Evolutionary conservation across 2,329 filamentous ascomycete species (phyloP), one percentile per base, ranked within the genome.

Genomic region (Penicillium decumbens): DNA sequence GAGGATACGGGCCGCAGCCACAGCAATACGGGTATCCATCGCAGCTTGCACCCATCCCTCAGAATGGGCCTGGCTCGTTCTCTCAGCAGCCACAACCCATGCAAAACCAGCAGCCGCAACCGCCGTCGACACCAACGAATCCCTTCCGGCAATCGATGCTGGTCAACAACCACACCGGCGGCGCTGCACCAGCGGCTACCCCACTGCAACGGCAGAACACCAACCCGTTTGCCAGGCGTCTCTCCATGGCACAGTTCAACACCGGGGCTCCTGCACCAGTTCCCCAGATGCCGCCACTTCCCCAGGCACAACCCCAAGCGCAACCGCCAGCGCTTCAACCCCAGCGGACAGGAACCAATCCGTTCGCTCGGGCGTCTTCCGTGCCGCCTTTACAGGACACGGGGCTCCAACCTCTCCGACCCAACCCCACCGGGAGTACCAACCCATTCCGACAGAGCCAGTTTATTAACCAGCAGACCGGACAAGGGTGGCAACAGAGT

Each of bases 141-240:
- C 93, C 93, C 0, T 98, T 98, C 80, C 81, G 93, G 37, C 87
- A 90, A 65, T 96, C 92, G 1, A 92, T 92, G 84, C 76, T 95
- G 73, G 41, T 65, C 42, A 60, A 53, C 64, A 73, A 63, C 53
- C 71, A 73, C 18, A 81, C 82, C 6, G 79, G 79, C 45, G 42
- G 43, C 29, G 47, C 35, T 12, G 68, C 75, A 51, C 65, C 75
- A 53, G 68, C 75, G 27, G 65, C 76, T n/a, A 65, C 72, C 50
- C 65, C 76, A 40, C 61, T 78, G 41, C 71, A 72, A 45, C 81
- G 83, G 28, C 85, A 88, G 63, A 85, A 86, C 27, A 95, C 89
- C 3, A 95, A 95, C 62, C 90, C 90, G 0, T 95, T 97, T 67
- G 88, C 91, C 5, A 88, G 89, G 65, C 80, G 69, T 41, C 57